These are phyloP conservation scores for Oenanthe sinensis DNA, from an alignment of 129 eudicot genomes.

Conservation along the genomic window DNA sequence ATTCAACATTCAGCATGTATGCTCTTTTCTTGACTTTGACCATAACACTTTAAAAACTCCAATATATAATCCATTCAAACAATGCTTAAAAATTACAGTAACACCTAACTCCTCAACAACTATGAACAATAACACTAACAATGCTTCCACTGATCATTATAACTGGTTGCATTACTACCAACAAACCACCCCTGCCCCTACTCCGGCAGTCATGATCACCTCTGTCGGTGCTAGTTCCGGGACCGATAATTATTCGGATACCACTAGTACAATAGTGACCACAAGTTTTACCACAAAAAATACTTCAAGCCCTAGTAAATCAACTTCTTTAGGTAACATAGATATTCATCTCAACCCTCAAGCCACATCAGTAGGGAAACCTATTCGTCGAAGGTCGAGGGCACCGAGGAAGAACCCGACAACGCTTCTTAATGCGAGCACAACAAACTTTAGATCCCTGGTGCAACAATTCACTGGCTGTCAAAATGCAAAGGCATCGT, in stretches of 20 bases:
- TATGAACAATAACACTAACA: slow-evolving; percentile 3
- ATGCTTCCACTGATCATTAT: background rate
- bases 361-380: slow-evolving; percentile 1
- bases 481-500: background rate
- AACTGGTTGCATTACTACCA: slow-evolving; percentile 9
- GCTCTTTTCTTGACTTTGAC: slow-evolving; percentile 5
- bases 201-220: background rate
- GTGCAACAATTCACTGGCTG: slow-evolving; percentile 38
- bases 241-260: background rate
- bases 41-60: background rate
- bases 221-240: background rate
- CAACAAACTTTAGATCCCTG: slow-evolving; percentile 26
- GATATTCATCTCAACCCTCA: slow-evolving; percentile 5
- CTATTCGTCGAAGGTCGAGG: slow-evolving; percentile 15
- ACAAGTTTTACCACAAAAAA: slow-evolving; percentile 10
- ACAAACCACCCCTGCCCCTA: background rate
- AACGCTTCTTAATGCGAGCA: slow-evolving; percentile 29
- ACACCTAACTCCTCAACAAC: background rate
- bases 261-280: slow-evolving; percentile 6
- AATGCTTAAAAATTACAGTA: background rate
- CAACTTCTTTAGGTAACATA: slow-evolving; percentile 4
- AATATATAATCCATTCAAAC: too few species aligned
- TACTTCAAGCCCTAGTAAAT: slow-evolving; percentile 3
- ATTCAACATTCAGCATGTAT: slow-evolving; percentile 10
- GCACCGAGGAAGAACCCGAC: slow-evolving; percentile 20